phyloP scores from a whole-genome alignment of 345 rosid genomes.

The Isatis tinctoria region DNA sequence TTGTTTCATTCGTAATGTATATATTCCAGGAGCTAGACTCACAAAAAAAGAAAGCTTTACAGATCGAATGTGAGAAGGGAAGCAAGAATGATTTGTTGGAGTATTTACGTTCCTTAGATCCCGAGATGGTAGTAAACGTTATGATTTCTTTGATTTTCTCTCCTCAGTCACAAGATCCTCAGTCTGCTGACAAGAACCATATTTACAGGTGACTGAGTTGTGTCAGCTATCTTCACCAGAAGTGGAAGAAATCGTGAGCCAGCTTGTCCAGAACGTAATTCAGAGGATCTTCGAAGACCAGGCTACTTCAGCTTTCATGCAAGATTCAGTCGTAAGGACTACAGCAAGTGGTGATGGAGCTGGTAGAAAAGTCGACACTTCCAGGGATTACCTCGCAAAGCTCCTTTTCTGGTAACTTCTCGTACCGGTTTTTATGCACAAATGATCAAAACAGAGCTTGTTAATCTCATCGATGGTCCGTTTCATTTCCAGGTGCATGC shows the following conservation, averaged over 20 bases:
- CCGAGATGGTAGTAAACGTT: conserved; percentile 53
- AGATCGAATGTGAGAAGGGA: conserved; percentile 50
- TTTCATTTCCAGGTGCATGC: conserved; percentile 71
- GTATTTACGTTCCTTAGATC: conserved; percentile 77
- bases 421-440: neutral
- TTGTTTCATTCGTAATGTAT: neutral
- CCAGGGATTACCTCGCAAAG: conserved; percentile 89
- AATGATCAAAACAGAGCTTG: neutral
- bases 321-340: conserved; percentile 30
- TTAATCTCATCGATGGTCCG: neutral
- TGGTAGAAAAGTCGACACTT: conserved; percentile 48
- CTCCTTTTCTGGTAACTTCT: conserved; percentile 79
- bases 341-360: conserved; percentile 39
- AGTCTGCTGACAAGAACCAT: neutral
- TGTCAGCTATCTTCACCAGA: conserved; percentile 81
- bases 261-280: conserved; percentile 66
- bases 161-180: neutral
- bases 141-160: neutral
- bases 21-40: conserved; percentile 63
- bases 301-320: conserved; percentile 30
- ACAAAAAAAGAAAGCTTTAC: conserved; percentile 47
- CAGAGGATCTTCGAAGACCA: conserved; percentile 49
- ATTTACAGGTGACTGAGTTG: conserved; percentile 61
- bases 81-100: conserved; percentile 71
- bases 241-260: conserved; percentile 81